Base-by-base conservation (phyloP, 148 eudicot species). In the Salicornia ramosissima region DNA sequence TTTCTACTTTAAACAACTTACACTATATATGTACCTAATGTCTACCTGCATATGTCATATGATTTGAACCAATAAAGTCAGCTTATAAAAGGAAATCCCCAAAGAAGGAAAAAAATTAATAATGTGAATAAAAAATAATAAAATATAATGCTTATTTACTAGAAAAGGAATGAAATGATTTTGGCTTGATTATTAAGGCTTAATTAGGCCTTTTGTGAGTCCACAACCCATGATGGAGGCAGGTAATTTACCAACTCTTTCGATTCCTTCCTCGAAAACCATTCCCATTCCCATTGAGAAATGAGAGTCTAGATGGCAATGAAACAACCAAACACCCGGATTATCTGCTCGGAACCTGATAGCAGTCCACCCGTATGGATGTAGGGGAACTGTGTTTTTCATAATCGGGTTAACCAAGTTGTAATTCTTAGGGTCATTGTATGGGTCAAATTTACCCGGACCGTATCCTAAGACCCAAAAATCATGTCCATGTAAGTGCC, bases 381-480 rank as follows among this genome's bases (percentile, higher is more conserved):
- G 96, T 3, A 92, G 73, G 0, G 86, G 81, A 19, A 83, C 94
- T 13, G 97, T 86, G 21, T 92, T 92, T 79, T 88, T 86, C 83
- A 79, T 66, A 0, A 90, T 88, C 0, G 97, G 97, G 28, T 92
- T 64, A 2, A 80, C 85, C 71, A 84, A 60, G 62, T 90, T 92
- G 62, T 77, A 90, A 1, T 76, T 80, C 36, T 64, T 64, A 5
- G 84, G 82, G 69, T 90, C 93, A 2, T 25, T 83, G 10, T 36
- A 42, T 16, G 71, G 67, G 70, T 89, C 72, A 34, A 90, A 92
- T 77, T 86, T 86, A 7, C 91, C 97, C 1, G 6, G 10, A 1
- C 97, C 97, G 21, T 87, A 88, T 0, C 94, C 97, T 72, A 92
- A n/a, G 14, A 92, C 97, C 97, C 97, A 90, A 61, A 92, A 92